Evolutionary conservation across 306 rosid genomes (phyloP).

Genomic region (Dryas drummondii): DNA sequence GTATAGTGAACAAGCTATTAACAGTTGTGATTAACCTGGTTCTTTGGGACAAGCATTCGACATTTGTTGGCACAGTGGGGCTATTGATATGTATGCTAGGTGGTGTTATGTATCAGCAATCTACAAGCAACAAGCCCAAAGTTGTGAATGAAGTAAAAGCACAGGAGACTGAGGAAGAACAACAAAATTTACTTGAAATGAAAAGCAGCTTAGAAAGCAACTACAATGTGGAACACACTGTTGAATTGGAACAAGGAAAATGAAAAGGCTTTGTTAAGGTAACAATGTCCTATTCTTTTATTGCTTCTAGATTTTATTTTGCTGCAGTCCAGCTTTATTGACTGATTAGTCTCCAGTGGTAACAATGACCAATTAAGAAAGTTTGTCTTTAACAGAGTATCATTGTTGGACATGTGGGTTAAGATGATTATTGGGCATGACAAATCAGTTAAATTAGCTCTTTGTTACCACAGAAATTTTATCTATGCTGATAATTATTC

Average conservation of each 20-base stretch:
- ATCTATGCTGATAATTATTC: not conserved
- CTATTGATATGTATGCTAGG: conserved; percentile 70
- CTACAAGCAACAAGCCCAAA: conserved; percentile 61
- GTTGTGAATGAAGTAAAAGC: conserved; percentile 38
- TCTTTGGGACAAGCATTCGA: conserved; percentile 74
- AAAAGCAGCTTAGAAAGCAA: conserved; percentile 33
- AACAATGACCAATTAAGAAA: not conserved
- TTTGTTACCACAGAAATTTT: not conserved
- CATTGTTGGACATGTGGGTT: conserved; percentile 7
- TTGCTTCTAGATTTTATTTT: not conserved
- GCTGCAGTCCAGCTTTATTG: not conserved
- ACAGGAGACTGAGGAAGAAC: conserved; percentile 49
- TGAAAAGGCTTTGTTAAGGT: conserved; percentile 16
- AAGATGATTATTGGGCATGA: not conserved
- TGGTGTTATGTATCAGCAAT: conserved; percentile 69
- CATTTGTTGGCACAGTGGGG: conserved; percentile 65
- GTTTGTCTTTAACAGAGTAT: not conserved
- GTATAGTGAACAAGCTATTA: conserved; percentile 69
- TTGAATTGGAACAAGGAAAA: conserved; percentile 35
- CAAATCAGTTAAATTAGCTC: not conserved
- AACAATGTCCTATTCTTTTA: not conserved
- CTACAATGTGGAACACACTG: conserved; percentile 26
- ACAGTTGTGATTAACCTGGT: conserved; percentile 67
- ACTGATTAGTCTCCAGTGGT: not conserved
- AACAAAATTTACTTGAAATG: conserved; percentile 62